phyloP scores from a whole-genome alignment of 116 monocot genomes.

The Trichopus zeylanicus region DNA sequence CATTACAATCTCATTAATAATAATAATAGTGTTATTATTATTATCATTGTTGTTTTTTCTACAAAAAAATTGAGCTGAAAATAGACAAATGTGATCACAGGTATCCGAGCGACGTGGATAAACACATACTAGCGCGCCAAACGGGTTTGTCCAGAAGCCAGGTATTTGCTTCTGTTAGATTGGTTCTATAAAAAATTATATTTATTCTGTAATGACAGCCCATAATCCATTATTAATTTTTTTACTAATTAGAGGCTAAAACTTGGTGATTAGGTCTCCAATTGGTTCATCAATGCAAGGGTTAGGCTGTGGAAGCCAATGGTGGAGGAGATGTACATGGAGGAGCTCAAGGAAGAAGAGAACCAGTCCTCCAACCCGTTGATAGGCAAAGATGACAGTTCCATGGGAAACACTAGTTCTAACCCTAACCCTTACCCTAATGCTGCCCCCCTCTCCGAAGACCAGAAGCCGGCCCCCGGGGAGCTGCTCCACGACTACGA shows the following conservation, averaged over 20 bases:
- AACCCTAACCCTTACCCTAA: constrained; percentile 30
- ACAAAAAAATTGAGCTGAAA: not conserved
- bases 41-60: too few species aligned
- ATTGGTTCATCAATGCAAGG: constrained; percentile 74
- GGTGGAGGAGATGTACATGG: constrained; percentile 77
- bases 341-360: constrained; percentile 45
- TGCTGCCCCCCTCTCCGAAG: constrained; percentile 3
- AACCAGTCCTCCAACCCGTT: constrained; percentile 2
- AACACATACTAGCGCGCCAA: constrained; percentile 58
- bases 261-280: constrained; percentile 66
- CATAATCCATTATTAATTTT: not conserved
- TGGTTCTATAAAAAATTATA: too few species aligned
- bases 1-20: too few species aligned
- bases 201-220: not conserved
- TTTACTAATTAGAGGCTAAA: too few species aligned
- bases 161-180: too few species aligned
- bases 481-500: constrained; percentile 31
- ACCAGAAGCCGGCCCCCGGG: constrained; percentile 51
- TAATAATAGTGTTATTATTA: too few species aligned
- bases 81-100: constrained; percentile 18
- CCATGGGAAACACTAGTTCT: not conserved
- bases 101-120: constrained; percentile 68
- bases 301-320: constrained; percentile 76
- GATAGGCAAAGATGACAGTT: not conserved
- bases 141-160: constrained; percentile 69